Evolutionary conservation across 768 basidiomycete species (phyloP).

Genomic region (Boletus sp.): DNA sequence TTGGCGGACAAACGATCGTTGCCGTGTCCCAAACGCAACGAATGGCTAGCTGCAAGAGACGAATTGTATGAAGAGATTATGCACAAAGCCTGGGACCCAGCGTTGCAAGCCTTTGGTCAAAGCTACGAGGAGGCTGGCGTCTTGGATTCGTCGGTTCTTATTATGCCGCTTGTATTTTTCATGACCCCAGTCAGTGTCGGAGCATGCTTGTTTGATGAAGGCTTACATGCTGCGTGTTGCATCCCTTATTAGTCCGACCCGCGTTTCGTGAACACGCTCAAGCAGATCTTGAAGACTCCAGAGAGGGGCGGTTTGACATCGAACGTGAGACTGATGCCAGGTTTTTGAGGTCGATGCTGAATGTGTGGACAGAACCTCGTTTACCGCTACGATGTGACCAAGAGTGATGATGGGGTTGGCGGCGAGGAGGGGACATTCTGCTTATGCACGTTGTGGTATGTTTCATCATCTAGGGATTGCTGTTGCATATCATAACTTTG

Average conservation of each 20-base stretch:
- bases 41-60: conserved; percentile 80
- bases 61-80: conserved; percentile 91
- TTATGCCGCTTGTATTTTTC: conserved; percentile 94
- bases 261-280: conserved; percentile 82
- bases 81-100: conserved; percentile 80
- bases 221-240: background rate
- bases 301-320: conserved; percentile 91
- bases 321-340: conserved; percentile 47
- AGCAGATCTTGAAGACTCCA: conserved; percentile 78
- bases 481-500: background rate
- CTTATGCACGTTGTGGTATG: conserved; percentile 78
- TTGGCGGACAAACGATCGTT: conserved; percentile 94
- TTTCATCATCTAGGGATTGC: background rate
- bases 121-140: conserved; percentile 84
- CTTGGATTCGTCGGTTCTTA: conserved; percentile 84
- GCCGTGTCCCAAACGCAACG: conserved; percentile 69
- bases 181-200: conserved; percentile 61
- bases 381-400: conserved; percentile 84
- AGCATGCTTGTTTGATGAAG: background rate
- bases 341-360: conserved; percentile 2
- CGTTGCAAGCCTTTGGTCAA: conserved; percentile 73
- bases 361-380: conserved; percentile 62
- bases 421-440: conserved; percentile 96
- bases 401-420: conserved; percentile 90
- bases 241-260: conserved; percentile 65